Evolutionary conservation across 805 yeast species (phyloP).

Genomic region (Blastobotrys terrestris): DNA sequence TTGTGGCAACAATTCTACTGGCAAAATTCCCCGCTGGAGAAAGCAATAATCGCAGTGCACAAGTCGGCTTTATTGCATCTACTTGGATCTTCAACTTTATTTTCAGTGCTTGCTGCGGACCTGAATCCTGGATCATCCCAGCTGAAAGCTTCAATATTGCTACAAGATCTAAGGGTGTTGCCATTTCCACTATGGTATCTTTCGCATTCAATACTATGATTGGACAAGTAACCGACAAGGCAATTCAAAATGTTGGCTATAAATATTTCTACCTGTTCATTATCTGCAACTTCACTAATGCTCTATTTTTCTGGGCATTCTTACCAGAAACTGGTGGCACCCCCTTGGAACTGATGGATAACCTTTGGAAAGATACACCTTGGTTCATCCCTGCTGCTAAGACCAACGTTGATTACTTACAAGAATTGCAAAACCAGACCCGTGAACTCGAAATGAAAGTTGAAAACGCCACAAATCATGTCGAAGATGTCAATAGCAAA

Average conservation of each 20-base stretch:
- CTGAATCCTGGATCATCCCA: conserved; percentile 60
- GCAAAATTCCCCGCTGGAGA: conserved; percentile 23
- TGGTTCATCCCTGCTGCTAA: conserved; percentile 7
- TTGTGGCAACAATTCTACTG: conserved; percentile 23
- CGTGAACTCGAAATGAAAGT: conserved; percentile 1
- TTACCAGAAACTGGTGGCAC: conserved; percentile 29
- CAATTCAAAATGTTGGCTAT: conserved; percentile 26
- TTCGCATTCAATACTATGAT: conserved; percentile 34
- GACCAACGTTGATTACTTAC: conserved; percentile 3
- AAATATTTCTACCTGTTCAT: conserved; percentile 24
- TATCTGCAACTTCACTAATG: conserved; percentile 27
- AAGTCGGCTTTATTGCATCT: conserved; percentile 26
- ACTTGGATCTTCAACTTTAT: conserved; percentile 29
- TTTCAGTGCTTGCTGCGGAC: conserved; percentile 25
- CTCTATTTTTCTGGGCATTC: conserved; percentile 30
- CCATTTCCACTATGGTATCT: conserved; percentile 37
- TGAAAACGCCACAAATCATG: background rate
- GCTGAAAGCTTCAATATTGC: conserved; percentile 53
- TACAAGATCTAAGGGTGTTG: conserved; percentile 57
- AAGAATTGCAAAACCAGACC: conserved; percentile 1
- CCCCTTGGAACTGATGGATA: conserved; percentile 7
- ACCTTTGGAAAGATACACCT: conserved; percentile 6
- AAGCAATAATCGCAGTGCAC: conserved; percentile 21
- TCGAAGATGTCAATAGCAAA: background rate
- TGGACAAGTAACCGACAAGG: conserved; percentile 30